A percentile compares a stretch with the other conserved stretches of the same genome.
phyloP scores from a whole-genome alignment of 2,329 filamentous ascomycete genomes.

The Xylariaceae sp. region DNA sequence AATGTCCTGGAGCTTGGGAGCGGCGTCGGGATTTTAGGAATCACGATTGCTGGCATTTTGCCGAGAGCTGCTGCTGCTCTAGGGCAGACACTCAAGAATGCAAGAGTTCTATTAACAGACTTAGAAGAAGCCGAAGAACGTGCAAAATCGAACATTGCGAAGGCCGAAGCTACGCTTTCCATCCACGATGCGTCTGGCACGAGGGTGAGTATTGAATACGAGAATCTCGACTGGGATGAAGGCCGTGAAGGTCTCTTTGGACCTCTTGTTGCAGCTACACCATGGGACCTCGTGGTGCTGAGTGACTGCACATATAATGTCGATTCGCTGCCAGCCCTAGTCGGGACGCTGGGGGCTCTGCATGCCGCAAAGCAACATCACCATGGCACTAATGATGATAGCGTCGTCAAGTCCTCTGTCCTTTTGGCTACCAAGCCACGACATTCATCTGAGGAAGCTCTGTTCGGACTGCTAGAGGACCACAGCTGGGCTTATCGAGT shows the following conservation, averaged over 20 bases:
- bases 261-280: conserved; percentile 33
- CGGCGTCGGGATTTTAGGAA: conserved; percentile 53
- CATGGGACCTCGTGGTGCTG: conserved; percentile 52
- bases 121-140: conserved; percentile 50
- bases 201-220: conserved; percentile 40
- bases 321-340: conserved; percentile 51
- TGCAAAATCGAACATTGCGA: conserved; percentile 45
- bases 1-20: conserved; percentile 53
- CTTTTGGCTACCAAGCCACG: conserved; percentile 54
- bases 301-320: conserved; percentile 61
- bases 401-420: conserved; percentile 37
- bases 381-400: not conserved
- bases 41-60: conserved; percentile 43
- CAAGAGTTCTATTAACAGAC: conserved; percentile 50
- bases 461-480: conserved; percentile 46
- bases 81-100: conserved; percentile 9
- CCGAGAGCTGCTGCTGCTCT: conserved; percentile 21
- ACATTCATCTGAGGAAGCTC: conserved; percentile 48
- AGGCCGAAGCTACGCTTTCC: conserved; percentile 10
- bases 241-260: conserved; percentile 45
- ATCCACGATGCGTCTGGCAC: not conserved
- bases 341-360: conserved; percentile 49
- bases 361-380: conserved; percentile 36
- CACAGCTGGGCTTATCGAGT: conserved; percentile 45
- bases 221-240: conserved; percentile 56